Conservation (phyloP, 2,329 filamentous ascomycete species). For the Colletotrichum destructivum region DNA sequence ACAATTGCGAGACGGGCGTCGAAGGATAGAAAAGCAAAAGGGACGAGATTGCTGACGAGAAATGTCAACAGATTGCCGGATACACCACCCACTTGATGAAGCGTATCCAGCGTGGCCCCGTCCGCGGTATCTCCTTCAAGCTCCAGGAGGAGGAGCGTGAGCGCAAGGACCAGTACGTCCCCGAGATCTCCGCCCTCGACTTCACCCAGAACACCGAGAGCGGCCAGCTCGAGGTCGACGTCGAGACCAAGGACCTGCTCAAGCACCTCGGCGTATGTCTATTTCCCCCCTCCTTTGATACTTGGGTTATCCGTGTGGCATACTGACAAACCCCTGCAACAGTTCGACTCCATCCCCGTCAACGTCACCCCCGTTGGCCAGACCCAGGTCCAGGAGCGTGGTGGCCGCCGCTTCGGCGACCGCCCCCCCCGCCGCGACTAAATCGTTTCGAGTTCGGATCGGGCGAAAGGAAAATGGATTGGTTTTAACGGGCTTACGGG, state of each 20-base stretch:
- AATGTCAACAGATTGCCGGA: conserved; percentile 82
- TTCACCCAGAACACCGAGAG: conserved; percentile 95
- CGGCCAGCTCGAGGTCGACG: conserved; percentile 94
- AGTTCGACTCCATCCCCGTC: conserved; percentile 99
- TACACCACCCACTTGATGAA: conserved; percentile 99
- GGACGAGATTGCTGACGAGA: conserved; percentile 24
- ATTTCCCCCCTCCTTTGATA: not conserved
- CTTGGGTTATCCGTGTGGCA: not conserved
- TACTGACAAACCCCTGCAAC: conserved; percentile 50
- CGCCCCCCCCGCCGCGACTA: conserved; percentile 66
- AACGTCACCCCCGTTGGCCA: conserved; percentile 94
- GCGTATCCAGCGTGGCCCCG: conserved; percentile 98
- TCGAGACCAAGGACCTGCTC: conserved; percentile 98
- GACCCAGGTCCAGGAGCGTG: conserved; percentile 87
- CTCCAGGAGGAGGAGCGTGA: conserved; percentile 99
- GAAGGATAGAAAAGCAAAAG: not conserved
- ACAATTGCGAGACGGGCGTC: not conserved
- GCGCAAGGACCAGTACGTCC: conserved; percentile 99
- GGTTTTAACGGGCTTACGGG: conserved; percentile 56
- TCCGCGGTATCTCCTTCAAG: conserved; percentile 99
- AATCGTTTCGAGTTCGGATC: conserved; percentile 42
- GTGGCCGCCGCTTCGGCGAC: conserved; percentile 79
- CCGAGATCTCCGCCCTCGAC: conserved; percentile 98
- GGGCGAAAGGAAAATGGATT: conserved; percentile 37
- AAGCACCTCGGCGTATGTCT: conserved; percentile 97